Evolutionary conservation across 192 early-diverging fungal genomes (phyloP), one percentile per base, ranked within the genome.

Genomic region (Hyaloraphidium curvatum): DNA sequence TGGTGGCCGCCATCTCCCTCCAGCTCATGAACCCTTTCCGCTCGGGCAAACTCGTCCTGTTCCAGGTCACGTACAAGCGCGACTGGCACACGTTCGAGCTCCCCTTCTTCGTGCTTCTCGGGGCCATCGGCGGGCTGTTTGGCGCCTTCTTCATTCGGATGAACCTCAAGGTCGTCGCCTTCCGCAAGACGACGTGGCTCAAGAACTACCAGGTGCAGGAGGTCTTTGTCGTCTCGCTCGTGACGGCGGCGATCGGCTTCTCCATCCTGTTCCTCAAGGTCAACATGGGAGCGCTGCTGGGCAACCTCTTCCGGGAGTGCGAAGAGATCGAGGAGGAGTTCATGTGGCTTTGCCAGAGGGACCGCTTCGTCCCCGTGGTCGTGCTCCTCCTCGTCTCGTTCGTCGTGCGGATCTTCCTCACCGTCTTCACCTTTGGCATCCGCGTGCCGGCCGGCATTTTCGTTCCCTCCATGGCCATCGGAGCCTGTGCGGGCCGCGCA

Each of bases 81-180:
- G 80, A 81, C 3, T 98, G 87, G 78, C 85, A 92, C 64, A 65
- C 78, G 19, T 96, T 98, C 61, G 94, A 98, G 69, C 67, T 95
- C 56, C 58, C 82, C 51, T 82, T 84, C 50, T 93, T 88, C 56
- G 60, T 91, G 1, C 31, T 90, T 7, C 74, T 91, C 1, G 94
- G 94, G 22, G 61, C 79, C 0, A 72, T 87, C 50, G 86, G 90
- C 11, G 91, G 82, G 19, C 59, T 84, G 23, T 86, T 81, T 48
- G 86, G 86, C 25, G 80, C 83, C 0, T 39, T 83, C n/a, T 79
- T 85, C 11, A 84, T 82, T 55, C 72, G 75, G 50, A 68, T 75
- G 21, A 86, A 86, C 51, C 35, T 84, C 28, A 67, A 70, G n/a
- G 77, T 85, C 0, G 74, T 78, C 22, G 65, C 69, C 35, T 74